These are phyloP conservation scores for Colletotrichum neosansevieriae DNA, from an alignment of 2,329 filamentous ascomycete species.

Conservation along the genomic window DNA sequence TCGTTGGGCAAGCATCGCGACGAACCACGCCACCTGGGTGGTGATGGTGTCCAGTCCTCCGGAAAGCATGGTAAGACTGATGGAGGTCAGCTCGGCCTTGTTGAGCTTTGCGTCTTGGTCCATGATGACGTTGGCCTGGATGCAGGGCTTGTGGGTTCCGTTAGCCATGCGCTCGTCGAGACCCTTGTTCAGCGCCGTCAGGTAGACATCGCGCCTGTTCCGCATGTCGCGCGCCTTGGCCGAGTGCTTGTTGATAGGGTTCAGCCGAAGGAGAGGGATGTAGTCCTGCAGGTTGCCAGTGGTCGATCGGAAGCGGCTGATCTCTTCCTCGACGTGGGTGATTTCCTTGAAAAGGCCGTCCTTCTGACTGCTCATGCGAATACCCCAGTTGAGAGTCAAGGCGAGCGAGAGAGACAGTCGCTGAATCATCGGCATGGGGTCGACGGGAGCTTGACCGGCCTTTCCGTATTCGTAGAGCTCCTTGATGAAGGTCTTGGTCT, in stretches of 20 bases:
- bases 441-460: conserved; percentile 64
- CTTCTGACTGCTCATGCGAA: conserved; percentile 67
- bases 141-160: conserved; percentile 72
- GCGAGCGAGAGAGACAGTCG: conserved; percentile 72
- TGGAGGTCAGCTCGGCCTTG: conserved; percentile 72
- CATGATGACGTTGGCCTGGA: conserved; percentile 74
- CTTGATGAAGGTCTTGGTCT: conserved; percentile 71
- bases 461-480: conserved; percentile 71
- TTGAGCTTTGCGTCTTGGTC: conserved; percentile 73
- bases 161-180: conserved; percentile 71
- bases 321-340: conserved; percentile 71
- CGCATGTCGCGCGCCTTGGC: conserved; percentile 71
- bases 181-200: conserved; percentile 67
- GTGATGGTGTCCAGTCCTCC: conserved; percentile 76
- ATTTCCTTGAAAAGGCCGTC: conserved; percentile 72
- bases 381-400: conserved; percentile 75
- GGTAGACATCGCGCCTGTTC: conserved; percentile 69
- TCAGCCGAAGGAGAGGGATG: conserved; percentile 68
- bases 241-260: conserved; percentile 71
- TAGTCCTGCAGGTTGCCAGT: conserved; percentile 73
- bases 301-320: conserved; percentile 69
- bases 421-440: conserved; percentile 78
- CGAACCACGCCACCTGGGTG: conserved; percentile 74
- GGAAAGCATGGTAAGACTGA: conserved; percentile 76
- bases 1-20: conserved; percentile 69